Conservation (phyloP, 164 flowering plant genomes). For the Malania oleifera region DNA sequence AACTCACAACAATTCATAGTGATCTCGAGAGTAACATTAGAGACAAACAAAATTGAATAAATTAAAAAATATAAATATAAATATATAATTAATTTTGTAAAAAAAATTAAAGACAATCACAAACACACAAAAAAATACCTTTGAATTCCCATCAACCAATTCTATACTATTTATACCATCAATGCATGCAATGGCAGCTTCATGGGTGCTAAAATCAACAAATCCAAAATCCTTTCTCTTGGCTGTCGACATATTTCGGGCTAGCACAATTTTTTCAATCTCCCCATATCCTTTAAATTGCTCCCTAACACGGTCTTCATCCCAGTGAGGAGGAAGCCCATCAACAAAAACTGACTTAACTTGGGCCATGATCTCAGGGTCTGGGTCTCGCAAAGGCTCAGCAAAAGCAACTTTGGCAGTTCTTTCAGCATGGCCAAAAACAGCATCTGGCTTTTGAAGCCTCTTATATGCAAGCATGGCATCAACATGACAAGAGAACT, state of each 20-base stretch:
- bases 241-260: constrained; percentile 81
- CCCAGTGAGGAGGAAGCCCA: constrained; percentile 74
- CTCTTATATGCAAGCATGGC: constrained; percentile 77
- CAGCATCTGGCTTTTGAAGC: constrained; percentile 72
- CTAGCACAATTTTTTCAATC: constrained; percentile 52
- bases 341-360: constrained; percentile 76
- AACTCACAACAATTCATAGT: too few relatives aligned
- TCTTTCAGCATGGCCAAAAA: constrained; percentile 78
- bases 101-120: neutral
- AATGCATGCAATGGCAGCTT: constrained; percentile 65
- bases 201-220: constrained; percentile 65
- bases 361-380: constrained; percentile 72
- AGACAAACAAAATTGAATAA: neutral
- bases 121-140: constrained; percentile 43
- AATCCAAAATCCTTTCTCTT: constrained; percentile 85
- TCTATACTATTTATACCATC: constrained; percentile 44
- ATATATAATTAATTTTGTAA: neutral
- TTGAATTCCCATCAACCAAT: constrained; percentile 53
- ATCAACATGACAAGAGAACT: constrained; percentile 69
- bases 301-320: constrained; percentile 61
- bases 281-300: constrained; percentile 58
- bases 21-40: too few relatives aligned
- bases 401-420: constrained; percentile 87
- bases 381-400: constrained; percentile 76
- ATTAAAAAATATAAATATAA: neutral